Percentiles rank a stretch among this genome's conserved stretches.
Conservation (phyloP, 345 rosid genomes). For the Eucalyptus erythrocorys region DNA sequence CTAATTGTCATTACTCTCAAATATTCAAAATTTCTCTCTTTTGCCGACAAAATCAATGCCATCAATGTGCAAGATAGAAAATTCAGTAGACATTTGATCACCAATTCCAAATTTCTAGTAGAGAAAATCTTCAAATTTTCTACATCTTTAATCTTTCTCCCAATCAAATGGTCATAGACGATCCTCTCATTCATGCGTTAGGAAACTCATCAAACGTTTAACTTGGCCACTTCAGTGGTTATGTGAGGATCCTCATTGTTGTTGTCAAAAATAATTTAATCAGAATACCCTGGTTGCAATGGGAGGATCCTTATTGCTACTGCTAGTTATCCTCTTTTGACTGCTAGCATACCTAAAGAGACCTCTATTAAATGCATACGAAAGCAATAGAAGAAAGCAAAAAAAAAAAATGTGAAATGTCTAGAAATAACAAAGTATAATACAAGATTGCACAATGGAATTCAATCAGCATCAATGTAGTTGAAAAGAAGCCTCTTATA, state of each 20-base stretch:
- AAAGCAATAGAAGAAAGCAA: too few species aligned
- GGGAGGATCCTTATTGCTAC: background rate
- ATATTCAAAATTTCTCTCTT: background rate
- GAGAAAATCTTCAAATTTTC: background rate
- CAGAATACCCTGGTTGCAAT: too few species aligned
- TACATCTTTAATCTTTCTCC: background rate
- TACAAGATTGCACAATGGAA: background rate
- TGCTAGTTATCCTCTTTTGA: background rate
- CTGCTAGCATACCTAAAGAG: background rate
- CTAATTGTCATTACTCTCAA: background rate
- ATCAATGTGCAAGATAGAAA: background rate
- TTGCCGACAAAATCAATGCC: background rate
- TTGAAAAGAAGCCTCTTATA: constrained; percentile 26
- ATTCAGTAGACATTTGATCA: background rate
- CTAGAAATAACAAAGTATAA: background rate
- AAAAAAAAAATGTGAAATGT: too few species aligned
- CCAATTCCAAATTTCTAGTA: background rate
- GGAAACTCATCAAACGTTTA: background rate
- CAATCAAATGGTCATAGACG: background rate
- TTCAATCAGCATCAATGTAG: background rate
- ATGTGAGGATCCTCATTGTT: too few species aligned
- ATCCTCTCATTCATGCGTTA: background rate
- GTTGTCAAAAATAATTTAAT: too few species aligned
- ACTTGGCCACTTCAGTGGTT: background rate
- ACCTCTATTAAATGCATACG: too few species aligned